phyloP scores from a whole-genome alignment of 2,329 filamentous ascomycete genomes.

The Rhinocladiella similis region DNA sequence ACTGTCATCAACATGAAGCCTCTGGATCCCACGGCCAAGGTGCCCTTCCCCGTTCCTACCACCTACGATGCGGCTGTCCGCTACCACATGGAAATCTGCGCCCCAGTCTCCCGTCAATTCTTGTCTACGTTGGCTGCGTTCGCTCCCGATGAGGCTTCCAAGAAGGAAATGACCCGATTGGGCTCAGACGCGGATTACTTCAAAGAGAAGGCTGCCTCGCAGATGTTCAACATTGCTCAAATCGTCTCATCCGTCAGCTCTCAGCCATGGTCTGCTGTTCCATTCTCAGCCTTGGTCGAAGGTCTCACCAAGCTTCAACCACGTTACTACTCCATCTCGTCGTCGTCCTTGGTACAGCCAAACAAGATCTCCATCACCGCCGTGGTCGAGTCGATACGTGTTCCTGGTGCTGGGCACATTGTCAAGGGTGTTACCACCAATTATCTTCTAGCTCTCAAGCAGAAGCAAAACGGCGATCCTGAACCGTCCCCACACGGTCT shows the following conservation, averaged over 20 bases:
- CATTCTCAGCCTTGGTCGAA: slow-evolving; percentile 94
- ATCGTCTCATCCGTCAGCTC: slow-evolving; percentile 72
- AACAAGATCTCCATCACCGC: slow-evolving; percentile 94
- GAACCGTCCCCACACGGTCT: slow-evolving; percentile 79
- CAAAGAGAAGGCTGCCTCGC: slow-evolving; percentile 75
- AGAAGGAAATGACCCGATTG: slow-evolving; percentile 83
- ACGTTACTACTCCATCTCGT: slow-evolving; percentile 98
- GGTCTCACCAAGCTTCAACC: slow-evolving; percentile 92
- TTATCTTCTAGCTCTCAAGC: slow-evolving; percentile 90
- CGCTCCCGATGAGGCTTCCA: slow-evolving; percentile 78
- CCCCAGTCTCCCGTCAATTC: slow-evolving; percentile 94
- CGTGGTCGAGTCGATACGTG: slow-evolving; percentile 79
- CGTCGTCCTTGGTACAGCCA: slow-evolving; percentile 89
- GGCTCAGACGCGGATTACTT: slow-evolving; percentile 96
- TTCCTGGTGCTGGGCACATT: slow-evolving; percentile 73
- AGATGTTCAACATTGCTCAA: slow-evolving; percentile 87
- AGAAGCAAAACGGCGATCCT: slow-evolving; percentile 90
- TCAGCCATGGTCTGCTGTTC: slow-evolving; percentile 77
- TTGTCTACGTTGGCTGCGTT: slow-evolving; percentile 84
- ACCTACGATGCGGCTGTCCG: slow-evolving; percentile 91
- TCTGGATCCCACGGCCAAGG: slow-evolving; percentile 91
- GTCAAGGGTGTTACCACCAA: slow-evolving; percentile 97
- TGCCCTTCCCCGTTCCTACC: slow-evolving; percentile 94
- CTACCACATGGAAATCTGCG: slow-evolving; percentile 96
- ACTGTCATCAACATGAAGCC: slow-evolving; percentile 85